Conservation (phyloP, 176 grass and related monocot species). For the Puya raimondii region DNA sequence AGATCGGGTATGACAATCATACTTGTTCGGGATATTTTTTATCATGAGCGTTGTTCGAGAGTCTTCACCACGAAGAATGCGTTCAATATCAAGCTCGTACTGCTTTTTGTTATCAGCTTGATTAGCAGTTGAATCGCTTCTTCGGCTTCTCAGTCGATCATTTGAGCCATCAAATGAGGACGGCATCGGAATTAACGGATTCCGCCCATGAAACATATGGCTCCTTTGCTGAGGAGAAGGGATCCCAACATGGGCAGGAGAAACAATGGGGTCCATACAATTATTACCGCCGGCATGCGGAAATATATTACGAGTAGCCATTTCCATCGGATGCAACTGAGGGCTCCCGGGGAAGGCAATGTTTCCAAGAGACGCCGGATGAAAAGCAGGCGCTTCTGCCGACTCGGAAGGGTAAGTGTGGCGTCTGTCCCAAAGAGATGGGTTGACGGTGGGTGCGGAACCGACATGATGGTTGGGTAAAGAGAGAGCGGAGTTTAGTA, state of each 20-base stretch:
- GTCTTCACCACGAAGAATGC: conserved; percentile 68
- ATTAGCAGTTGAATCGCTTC: conserved; percentile 57
- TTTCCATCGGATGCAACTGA: conserved; percentile 53
- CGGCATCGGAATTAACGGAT: conserved; percentile 52
- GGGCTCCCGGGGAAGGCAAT: conserved; percentile 66
- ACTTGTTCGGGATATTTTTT: conserved; percentile 98
- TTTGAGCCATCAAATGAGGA: conserved; percentile 39
- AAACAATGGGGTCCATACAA: conserved; percentile 47
- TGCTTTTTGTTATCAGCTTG: conserved; percentile 81
- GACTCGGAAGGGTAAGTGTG: conserved; percentile 40
- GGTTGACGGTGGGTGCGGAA: conserved; percentile 66
- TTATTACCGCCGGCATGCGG: conserved; percentile 41
- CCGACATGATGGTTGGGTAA: conserved; percentile 67
- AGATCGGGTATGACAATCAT: conserved; percentile 21
- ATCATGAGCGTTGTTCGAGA: conserved; percentile 85
- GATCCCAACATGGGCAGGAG: conserved; percentile 43
- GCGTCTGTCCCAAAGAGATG: conserved; percentile 56
- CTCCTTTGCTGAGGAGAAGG: conserved; percentile 77
- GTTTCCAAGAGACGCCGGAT: conserved; percentile 56
- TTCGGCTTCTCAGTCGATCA: conserved; percentile 59
- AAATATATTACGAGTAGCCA: conserved; percentile 46
- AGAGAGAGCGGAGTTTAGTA: conserved; percentile 41
- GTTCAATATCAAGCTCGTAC: conserved; percentile 87
- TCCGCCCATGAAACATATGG: conserved; percentile 71
- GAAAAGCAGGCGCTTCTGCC: conserved; percentile 39